Evolutionary conservation across 108 stramenopile species (phyloP).

Genomic region (Cyclotella cryptica): DNA sequence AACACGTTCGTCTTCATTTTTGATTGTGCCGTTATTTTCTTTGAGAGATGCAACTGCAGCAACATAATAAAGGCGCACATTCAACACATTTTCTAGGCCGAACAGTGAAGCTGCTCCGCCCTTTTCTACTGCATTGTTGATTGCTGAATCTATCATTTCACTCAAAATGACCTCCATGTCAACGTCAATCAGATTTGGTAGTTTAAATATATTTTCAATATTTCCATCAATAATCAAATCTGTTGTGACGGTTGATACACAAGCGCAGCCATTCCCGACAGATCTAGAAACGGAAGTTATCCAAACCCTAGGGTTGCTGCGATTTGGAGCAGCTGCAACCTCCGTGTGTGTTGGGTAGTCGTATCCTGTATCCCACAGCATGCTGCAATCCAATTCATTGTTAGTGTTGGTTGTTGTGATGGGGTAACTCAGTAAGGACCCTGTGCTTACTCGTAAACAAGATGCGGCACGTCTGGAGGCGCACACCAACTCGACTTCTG

Average conservation of each 20-base stretch:
- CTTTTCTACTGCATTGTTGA: conserved; percentile 33
- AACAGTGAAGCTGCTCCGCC: conserved; percentile 25
- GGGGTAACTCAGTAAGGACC: conserved; percentile 3
- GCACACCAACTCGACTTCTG: conserved; percentile 81
- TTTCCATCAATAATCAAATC: neutral
- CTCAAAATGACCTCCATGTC: conserved; percentile 43
- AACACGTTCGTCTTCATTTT: neutral
- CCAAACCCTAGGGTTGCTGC: conserved; percentile 25
- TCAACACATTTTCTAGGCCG: conserved; percentile 43
- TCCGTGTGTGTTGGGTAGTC: neutral
- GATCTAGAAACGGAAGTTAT: conserved; percentile 50
- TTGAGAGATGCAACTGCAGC: conserved; percentile 30
- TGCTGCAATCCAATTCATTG: neutral
- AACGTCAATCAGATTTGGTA: conserved; percentile 6
- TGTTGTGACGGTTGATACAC: conserved; percentile 52
- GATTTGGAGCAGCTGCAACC: neutral
- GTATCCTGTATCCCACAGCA: conserved; percentile 71
- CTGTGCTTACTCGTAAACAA: conserved; percentile 47
- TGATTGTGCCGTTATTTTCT: neutral
- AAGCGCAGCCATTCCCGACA: conserved; percentile 54
- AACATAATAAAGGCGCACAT: conserved; percentile 70
- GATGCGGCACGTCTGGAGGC: conserved; percentile 61
- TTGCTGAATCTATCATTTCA: conserved; percentile 61
- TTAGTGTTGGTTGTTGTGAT: neutral
- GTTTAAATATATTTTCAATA: neutral